phyloP scores from a whole-genome alignment of 1,284 basidiomycete genomes.

The Laetiporus sulphureus region DNA sequence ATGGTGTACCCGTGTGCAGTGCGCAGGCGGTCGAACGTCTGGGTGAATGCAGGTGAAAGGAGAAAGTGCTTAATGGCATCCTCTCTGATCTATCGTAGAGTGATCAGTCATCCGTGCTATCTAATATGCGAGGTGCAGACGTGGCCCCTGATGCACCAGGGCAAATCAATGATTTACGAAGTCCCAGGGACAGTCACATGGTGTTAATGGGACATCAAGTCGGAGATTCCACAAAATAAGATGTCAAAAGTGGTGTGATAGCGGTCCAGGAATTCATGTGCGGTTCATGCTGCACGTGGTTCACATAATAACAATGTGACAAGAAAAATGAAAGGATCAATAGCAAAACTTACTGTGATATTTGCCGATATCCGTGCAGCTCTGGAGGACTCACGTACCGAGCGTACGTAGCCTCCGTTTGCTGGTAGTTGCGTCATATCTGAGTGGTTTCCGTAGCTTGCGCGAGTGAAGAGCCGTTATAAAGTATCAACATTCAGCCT shows the following conservation, averaged over 20 bases:
- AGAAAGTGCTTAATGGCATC: slow-evolving; percentile 55
- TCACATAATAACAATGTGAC: too few species aligned
- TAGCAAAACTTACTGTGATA: slow-evolving; percentile 23
- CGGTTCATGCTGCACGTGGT: background rate
- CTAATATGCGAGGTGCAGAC: too few species aligned
- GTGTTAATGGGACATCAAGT: too few species aligned
- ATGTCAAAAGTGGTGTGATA: too few species aligned
- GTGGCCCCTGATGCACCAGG: too few species aligned
- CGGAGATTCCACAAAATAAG: too few species aligned
- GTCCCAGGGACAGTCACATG: too few species aligned
- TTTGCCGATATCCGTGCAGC: slow-evolving; percentile 35
- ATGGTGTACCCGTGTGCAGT: slow-evolving; percentile 60
- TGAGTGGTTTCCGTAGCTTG: too few species aligned
- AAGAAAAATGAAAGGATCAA: background rate
- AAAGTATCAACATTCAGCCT: too few species aligned
- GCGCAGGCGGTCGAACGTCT: slow-evolving; percentile 57
- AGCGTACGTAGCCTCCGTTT: slow-evolving; percentile 38
- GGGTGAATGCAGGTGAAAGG: slow-evolving; percentile 55
- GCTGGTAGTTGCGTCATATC: slow-evolving; percentile 35
- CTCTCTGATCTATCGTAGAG: slow-evolving; percentile 40
- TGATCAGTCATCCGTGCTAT: background rate
- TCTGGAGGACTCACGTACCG: slow-evolving; percentile 45
- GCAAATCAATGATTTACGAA: too few species aligned
- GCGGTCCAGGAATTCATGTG: background rate
- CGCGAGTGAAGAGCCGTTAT: too few species aligned